Evolutionary conservation across 257 asterid species (phyloP).

Genomic region (Nicotiana knightiana): DNA sequence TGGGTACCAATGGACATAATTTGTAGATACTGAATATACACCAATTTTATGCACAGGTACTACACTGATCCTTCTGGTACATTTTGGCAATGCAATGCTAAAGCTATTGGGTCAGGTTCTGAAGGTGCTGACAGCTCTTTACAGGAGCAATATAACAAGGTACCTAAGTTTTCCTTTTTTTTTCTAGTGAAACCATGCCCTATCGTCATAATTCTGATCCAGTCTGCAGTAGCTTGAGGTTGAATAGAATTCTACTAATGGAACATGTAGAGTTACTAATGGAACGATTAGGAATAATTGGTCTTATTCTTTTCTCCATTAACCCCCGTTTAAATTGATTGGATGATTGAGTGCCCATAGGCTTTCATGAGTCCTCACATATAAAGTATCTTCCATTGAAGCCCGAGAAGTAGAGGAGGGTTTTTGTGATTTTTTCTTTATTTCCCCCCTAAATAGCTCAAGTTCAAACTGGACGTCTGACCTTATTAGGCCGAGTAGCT

Average conservation of each 20-base stretch:
- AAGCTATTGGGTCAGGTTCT: constrained; percentile 70
- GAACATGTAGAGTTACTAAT: not conserved
- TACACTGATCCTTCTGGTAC: constrained; percentile 69
- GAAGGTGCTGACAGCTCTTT: constrained; percentile 57
- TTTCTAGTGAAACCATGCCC: not conserved
- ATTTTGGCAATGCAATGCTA: constrained; percentile 74
- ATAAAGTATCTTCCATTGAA: not conserved
- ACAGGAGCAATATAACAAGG: constrained; percentile 44
- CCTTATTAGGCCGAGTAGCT: not conserved
- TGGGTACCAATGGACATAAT: not conserved
- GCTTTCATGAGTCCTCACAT: not conserved
- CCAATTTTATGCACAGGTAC: constrained; percentile 34
- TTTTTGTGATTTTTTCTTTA: not conserved
- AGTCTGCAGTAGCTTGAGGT: not conserved
- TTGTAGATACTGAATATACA: not conserved
- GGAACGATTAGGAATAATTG: not conserved
- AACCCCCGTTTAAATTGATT: not conserved
- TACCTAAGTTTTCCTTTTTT: not conserved
- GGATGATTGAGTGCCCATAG: not conserved
- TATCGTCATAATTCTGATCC: not conserved
- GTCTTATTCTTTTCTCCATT: not conserved
- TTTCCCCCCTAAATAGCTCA: not conserved
- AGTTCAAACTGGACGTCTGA: not conserved
- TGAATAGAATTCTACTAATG: not conserved
- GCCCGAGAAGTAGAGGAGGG: not conserved